These are phyloP conservation scores for Trichomonascus vanleenenianus DNA, from an alignment of 805 yeast species.

Conservation along the genomic window DNA sequence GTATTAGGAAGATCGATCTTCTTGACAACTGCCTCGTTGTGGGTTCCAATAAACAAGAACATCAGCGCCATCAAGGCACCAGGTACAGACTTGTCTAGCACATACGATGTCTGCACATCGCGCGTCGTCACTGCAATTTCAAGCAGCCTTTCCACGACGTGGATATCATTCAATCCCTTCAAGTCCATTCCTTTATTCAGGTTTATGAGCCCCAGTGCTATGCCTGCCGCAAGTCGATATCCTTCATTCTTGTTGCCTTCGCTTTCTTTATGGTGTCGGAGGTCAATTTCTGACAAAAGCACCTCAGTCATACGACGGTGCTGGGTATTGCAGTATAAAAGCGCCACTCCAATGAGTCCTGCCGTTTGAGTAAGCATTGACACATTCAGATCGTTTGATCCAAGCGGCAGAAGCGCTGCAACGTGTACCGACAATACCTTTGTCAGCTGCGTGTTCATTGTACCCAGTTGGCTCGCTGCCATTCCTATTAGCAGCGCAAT, in stretches of 20 bases:
- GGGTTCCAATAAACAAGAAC: conserved; percentile 65
- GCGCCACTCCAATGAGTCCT: conserved; percentile 83
- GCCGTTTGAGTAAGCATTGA: conserved; percentile 80
- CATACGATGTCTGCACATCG: conserved; percentile 54
- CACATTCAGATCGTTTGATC: conserved; percentile 85
- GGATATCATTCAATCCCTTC: conserved; percentile 52
- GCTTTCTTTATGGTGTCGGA: conserved; percentile 1
- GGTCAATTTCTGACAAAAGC: conserved; percentile 53
- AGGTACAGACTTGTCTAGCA: conserved; percentile 50
- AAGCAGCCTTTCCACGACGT: conserved; percentile 52
- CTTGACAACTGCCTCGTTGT: conserved; percentile 49
- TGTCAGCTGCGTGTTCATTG: conserved; percentile 79
- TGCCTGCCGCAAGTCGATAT: conserved; percentile 80
- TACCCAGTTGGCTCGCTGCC: conserved; percentile 79
- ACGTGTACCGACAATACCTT: conserved; percentile 91
- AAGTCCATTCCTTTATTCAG: conserved; percentile 65
- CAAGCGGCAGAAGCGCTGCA: conserved; percentile 81
- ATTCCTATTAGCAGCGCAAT: conserved; percentile 84
- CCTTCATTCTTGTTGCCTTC: conserved; percentile 41
- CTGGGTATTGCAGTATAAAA: conserved; percentile 67
- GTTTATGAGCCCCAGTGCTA: conserved; percentile 78
- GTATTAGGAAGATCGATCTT: conserved; percentile 56
- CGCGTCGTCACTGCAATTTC: conserved; percentile 44
- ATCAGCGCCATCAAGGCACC: conserved; percentile 76
- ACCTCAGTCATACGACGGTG: conserved; percentile 84